Evolutionary conservation across 495 filamentous ascomycete genomes (phyloP), one percentile per base, ranked within the genome.

Genomic region (Penicillium antarcticum): DNA sequence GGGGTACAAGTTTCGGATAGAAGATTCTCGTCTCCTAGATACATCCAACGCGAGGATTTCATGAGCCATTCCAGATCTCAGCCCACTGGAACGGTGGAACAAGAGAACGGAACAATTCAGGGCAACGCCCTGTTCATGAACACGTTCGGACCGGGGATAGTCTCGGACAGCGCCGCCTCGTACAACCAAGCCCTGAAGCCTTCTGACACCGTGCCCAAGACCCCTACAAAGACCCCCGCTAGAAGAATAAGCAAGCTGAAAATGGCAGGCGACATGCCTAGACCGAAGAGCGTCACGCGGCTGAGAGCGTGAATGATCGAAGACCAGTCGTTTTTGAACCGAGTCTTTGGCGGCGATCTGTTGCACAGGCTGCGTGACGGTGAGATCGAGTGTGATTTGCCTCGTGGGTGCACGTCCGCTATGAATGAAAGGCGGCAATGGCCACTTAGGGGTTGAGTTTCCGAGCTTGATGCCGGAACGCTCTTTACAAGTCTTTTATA

Each of bases 331-430:
- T 42, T 45, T 53, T 46, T 42, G 49, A 48, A 55, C 50, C 52
- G 38, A 47, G 32, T 60, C 31, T 26, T 37, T 56, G 35, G 31
- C 29, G 23, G 12, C 14, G 12, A 47, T 45, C 40, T 8, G 59
- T 65, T 55, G 59, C 47, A 65, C 59, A 56, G 37, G 1, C 19
- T 51, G 54, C 40, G 62, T 65, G 56, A 60, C 59, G 21, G 56
- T 62, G 51, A 62, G 62, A 60, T 65, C 52, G 34, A 41, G 33
- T 40, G 46, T 42, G 14, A 33, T 38, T 47, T 13, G 32, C 39
- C 26, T 37, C 37, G 37, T 49, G 37, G 36, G 31, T 26, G 45
- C 35, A 54, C 18, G 23, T 31, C 18, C 46, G 35, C 31, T 45
- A 45, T 58, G 34, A 44, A 48, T 21, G 21, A 33, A 37, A 18